Evolutionary conservation across 2,329 filamentous ascomycete species (phyloP), one percentile per base, ranked within the genome.

Genomic region (Pezicula carpinea): DNA sequence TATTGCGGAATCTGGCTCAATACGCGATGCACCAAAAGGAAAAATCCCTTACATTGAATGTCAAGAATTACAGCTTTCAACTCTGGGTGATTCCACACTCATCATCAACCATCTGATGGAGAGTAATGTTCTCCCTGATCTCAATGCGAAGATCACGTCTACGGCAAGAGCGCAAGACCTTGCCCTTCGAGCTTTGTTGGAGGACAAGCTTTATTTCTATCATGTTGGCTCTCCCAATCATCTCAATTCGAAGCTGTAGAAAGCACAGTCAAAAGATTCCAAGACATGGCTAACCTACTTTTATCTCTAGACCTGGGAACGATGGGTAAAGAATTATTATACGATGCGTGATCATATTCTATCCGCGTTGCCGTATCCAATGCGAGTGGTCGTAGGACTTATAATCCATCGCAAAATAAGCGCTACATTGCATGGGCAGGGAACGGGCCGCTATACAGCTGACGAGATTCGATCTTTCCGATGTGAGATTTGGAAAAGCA

Each of bases 161-260:
- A 52, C 56, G 0, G 60, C 73, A 18, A 67, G 59, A 34, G 70
- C 73, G 0, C 62, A 71, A 0, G 80, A 84, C 59, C 57, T 80
- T 7, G 75, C 71, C 0, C 50, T 83, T 1, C 64, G 72, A 14
- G 73, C 77, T 0, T 53, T 85, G 43, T 49, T 84, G 19, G 80
- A 85, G 62, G 79, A 85, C 17, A 80, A 76, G 59, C 52, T 81
- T 13, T 78, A 76, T 56, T 83, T 83, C 52, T 80, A 74, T 48
- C 66, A 74, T 21, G 72, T 76, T 49, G 32, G 61, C 59, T 14
- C 26, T 38, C 39, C 15, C 35, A 6, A 4, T 14, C 13, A 17
- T 10, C 17, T 29, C 10, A 4, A 11, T 11, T 2, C 8, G 10
- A 6, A 10, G 8, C 4, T 29, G 10, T 29, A 29, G 8, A 3